Conservation (phyloP, 148 eudicot genomes). For the Diospyros lotus region DNA sequence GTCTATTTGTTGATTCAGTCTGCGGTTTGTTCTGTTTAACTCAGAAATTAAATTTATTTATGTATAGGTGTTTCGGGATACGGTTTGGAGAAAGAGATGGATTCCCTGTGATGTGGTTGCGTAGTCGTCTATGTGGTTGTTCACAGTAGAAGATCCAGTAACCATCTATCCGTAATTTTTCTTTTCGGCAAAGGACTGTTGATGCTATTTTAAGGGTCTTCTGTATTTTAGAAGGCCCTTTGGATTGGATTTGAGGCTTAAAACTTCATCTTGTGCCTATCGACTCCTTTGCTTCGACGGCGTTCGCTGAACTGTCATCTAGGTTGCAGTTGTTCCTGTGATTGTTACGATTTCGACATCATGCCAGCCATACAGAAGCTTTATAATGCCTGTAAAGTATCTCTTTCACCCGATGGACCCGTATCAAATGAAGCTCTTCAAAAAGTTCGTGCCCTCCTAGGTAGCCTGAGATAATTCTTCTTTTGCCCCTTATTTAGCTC, state of each 20-base stretch:
- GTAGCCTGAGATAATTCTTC: slow-evolving; percentile 26
- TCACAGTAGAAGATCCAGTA: slow-evolving; percentile 15
- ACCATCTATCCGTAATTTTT: slow-evolving; percentile 6
- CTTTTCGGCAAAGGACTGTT: background rate
- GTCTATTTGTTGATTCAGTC: background rate
- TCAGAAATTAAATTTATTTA: background rate
- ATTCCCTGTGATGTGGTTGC: slow-evolving; percentile 15
- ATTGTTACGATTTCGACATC: slow-evolving; percentile 21
- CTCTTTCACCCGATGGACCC: slow-evolving; percentile 80
- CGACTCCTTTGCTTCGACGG: background rate
- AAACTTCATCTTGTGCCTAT: background rate
- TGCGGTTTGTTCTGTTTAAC: background rate
- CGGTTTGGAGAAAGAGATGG: slow-evolving; percentile 4
- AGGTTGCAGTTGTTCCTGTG: background rate
- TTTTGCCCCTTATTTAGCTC: slow-evolving; percentile 9
- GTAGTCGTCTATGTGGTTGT: slow-evolving; percentile 4
- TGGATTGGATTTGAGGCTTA: background rate
- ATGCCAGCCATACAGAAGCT: slow-evolving; percentile 96
- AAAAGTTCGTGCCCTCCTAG: slow-evolving; percentile 78
- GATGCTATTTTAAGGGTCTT: slow-evolving; percentile 17
- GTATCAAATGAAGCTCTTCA: slow-evolving; percentile 78
- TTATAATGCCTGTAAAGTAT: slow-evolving; percentile 91
- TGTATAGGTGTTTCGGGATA: slow-evolving; percentile 8
- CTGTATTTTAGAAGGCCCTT: slow-evolving; percentile 16
- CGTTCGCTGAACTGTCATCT: no score